A percentile compares a stretch with the other conserved stretches of the same genome.
phyloP scores from a whole-genome alignment of 768 basidiomycete genomes.

The Lentinula sp. region DNA sequence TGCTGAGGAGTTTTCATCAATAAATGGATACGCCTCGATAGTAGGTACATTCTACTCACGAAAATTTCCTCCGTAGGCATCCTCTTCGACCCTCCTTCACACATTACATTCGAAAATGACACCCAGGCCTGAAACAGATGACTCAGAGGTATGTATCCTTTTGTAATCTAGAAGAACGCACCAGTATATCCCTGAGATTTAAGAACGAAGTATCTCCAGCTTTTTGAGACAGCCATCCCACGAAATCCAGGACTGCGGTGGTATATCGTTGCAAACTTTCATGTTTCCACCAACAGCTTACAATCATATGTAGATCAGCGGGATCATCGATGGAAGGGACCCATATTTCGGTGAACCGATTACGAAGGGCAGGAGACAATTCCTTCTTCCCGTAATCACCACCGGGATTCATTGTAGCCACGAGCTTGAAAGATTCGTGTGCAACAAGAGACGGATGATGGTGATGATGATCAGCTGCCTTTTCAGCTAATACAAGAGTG shows the following conservation, averaged over 20 bases:
- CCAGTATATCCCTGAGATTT: conserved; percentile 85
- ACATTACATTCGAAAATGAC: conserved; percentile 69
- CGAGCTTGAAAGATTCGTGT: conserved; percentile 68
- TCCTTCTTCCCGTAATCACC: conserved; percentile 99
- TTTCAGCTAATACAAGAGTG: conserved; percentile 88
- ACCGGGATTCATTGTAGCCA: conserved; percentile 99
- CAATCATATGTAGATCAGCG: conserved; percentile 71
- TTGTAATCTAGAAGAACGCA: conserved; percentile 26
- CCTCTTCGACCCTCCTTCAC: conserved; percentile 19
- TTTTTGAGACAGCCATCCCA: conserved; percentile 66
- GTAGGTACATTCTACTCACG: conserved; percentile 35
- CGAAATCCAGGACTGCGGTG: conserved; percentile 63
- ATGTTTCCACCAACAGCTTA: conserved; percentile 62
- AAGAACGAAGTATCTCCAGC: conserved; percentile 61
- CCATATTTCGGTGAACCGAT: conserved; percentile 99
- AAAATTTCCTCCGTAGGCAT: conserved; percentile 54
- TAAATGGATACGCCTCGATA: not conserved
- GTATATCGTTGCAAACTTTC: conserved; percentile 53
- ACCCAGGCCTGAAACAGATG: conserved; percentile 73
- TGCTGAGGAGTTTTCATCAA: conserved; percentile 40
- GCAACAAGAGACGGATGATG: conserved; percentile 60
- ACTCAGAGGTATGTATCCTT: not conserved
- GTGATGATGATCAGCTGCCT: conserved; percentile 70
- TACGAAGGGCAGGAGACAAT: conserved; percentile 91
- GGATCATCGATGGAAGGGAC: conserved; percentile 79